A percentile compares a stretch with the other conserved stretches of the same genome.
phyloP scores from a whole-genome alignment of 768 basidiomycete species.

The Tylopilus sp. region DNA sequence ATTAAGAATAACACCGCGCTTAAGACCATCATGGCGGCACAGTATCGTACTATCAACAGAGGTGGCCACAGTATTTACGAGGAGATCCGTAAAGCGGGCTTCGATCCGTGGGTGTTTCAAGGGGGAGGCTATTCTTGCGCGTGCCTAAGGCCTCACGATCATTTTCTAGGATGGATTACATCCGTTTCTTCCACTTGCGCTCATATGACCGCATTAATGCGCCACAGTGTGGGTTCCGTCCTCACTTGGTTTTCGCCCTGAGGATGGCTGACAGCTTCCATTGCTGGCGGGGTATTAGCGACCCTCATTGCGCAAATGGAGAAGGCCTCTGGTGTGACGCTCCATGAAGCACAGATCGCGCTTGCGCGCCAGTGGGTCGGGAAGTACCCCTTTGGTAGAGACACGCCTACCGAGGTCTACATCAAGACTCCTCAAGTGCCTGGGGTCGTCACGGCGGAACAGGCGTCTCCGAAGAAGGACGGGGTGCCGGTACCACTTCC shows the following conservation, averaged over 20 bases:
- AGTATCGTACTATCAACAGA: constrained; percentile 86
- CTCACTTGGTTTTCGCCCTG: background rate
- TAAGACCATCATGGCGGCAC: constrained; percentile 84
- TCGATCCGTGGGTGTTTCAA: constrained; percentile 59
- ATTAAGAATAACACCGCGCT: constrained; percentile 62
- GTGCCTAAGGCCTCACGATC: background rate
- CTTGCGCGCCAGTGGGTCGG: constrained; percentile 75
- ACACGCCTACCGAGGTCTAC: constrained; percentile 48
- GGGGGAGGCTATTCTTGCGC: background rate
- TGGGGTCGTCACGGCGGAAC: constrained; percentile 49
- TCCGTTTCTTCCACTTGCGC: constrained; percentile 90
- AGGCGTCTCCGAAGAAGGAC: constrained; percentile 51
- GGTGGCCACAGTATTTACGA: constrained; percentile 88
- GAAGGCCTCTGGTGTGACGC: constrained; percentile 68
- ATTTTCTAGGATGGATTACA: constrained; percentile 64
- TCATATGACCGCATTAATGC: constrained; percentile 90
- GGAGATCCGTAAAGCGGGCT: constrained; percentile 69
- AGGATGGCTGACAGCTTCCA: constrained; percentile 22
- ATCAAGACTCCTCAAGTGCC: constrained; percentile 56
- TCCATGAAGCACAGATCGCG: constrained; percentile 85
- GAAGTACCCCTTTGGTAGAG: constrained; percentile 33
- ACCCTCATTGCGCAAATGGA: constrained; percentile 69
- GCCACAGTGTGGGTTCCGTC: constrained; percentile 47
- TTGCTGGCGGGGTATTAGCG: constrained; percentile 25
- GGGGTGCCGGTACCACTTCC: constrained; percentile 69